Conservation (phyloP, 1,284 basidiomycete species). For the Anthracocystis panici-leucophaei region DNA sequence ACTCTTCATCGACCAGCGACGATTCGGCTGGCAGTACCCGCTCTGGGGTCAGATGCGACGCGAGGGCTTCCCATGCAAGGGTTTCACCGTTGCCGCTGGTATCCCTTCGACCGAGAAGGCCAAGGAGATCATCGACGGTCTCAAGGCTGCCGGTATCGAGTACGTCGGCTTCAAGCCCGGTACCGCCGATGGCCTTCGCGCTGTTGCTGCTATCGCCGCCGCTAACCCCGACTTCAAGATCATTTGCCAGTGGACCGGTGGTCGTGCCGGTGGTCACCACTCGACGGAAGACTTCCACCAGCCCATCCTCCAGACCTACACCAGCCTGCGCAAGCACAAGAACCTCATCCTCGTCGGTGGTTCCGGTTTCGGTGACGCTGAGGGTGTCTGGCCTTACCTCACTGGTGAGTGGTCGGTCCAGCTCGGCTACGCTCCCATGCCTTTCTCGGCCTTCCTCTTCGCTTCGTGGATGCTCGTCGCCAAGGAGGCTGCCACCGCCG, state of each 20-base stretch:
- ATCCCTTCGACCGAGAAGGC: slow-evolving; percentile 93
- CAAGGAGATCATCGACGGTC: slow-evolving; percentile 85
- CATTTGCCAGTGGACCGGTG: slow-evolving; percentile 98
- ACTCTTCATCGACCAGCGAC: slow-evolving; percentile 97
- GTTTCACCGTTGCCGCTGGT: slow-evolving; percentile 97
- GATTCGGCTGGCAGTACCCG: slow-evolving; percentile 93
- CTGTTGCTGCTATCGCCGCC: slow-evolving; percentile 94
- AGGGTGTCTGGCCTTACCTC: slow-evolving; percentile 96
- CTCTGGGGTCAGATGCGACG: slow-evolving; percentile 97
- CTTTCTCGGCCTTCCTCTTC: slow-evolving; percentile 94
- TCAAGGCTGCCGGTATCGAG: slow-evolving; percentile 85
- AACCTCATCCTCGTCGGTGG: slow-evolving; percentile 94
- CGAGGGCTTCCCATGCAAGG: slow-evolving; percentile 94
- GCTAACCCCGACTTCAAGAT: slow-evolving; percentile 97
- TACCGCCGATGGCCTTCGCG: slow-evolving; percentile 94
- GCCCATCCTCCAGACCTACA: slow-evolving; percentile 90
- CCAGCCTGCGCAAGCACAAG: slow-evolving; percentile 84
- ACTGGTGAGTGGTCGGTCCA: slow-evolving; percentile 92
- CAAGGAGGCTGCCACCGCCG: slow-evolving; percentile 94
- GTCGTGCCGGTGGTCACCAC: slow-evolving; percentile 98
- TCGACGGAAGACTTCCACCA: slow-evolving; percentile 99
- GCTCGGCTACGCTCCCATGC: slow-evolving; percentile 94
- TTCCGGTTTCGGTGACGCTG: slow-evolving; percentile 95
- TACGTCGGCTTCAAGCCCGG: slow-evolving; percentile 98
- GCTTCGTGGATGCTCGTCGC: slow-evolving; percentile 97